These are phyloP conservation scores for Picea sitchensis DNA, from an alignment of 75 land plant species.

Conservation along the genomic window DNA sequence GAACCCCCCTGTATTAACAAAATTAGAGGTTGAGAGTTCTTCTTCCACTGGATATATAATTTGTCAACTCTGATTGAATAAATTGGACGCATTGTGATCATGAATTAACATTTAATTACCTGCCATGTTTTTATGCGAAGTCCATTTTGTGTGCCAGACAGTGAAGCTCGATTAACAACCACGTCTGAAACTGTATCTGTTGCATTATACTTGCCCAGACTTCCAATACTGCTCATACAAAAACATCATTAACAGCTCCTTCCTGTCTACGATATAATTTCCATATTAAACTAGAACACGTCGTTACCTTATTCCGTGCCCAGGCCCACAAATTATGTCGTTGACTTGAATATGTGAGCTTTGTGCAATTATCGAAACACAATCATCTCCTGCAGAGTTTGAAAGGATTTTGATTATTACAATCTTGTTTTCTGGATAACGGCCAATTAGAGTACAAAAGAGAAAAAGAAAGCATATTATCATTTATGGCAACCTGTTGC, in stretches of 20 bases:
- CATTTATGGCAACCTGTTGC: constrained; percentile 35
- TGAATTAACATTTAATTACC: constrained; percentile 19
- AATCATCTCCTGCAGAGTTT: constrained; percentile 22
- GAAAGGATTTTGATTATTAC: too few species aligned
- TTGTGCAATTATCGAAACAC: constrained; percentile 11
- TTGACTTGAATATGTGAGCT: neutral
- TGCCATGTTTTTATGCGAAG: constrained; percentile 86
- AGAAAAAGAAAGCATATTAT: too few species aligned
- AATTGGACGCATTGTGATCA: neutral
- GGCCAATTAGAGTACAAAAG: too few species aligned
- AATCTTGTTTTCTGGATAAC: too few species aligned
- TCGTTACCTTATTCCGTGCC: constrained; percentile 26
- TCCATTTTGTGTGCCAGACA: constrained; percentile 68
- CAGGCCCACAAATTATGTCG: constrained; percentile 22
- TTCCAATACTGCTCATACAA: constrained; percentile 56
- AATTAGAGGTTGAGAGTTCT: neutral
- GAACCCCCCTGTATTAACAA: constrained; percentile 22
- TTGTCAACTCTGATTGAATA: neutral
- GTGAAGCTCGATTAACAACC: constrained; percentile 32
- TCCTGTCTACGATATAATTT: neutral
- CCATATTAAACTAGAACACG: neutral
- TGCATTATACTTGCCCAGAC: constrained; percentile 49
- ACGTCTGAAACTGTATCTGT: constrained; percentile 55
- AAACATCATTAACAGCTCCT: neutral
- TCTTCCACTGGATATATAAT: neutral